Base-by-base conservation (phyloP, 2,329 filamentous ascomycete genomes). In the Arthrobotrys iridis region DNA sequence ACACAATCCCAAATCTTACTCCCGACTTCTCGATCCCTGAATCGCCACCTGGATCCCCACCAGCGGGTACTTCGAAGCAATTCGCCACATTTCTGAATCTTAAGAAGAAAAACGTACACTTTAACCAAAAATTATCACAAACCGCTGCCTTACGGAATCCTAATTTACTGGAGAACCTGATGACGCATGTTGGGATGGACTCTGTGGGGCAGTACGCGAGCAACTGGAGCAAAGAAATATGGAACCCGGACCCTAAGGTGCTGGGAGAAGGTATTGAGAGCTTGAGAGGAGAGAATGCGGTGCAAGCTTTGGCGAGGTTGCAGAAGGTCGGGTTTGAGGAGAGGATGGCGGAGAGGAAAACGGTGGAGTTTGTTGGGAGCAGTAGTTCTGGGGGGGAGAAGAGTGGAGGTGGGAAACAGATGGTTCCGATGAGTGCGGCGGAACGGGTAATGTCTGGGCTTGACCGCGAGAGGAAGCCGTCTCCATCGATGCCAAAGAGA, bases 21-120 rank as follows among this genome's bases (percentile, higher is more conserved):
- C 88, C 93, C 79, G 85, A 89, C 78, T 64, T 75, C 18, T 48
- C 63, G 7, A 93, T 95, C 76, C 91, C 91, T 0, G 85, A 87
- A 7, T 93, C 91, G 2, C 91, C 91, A 0, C 89, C 90, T 0
- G 87, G 87, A 22, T 87, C 87, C 1, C 87, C 87, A 8, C 83
- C 84, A 0, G 84, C 33, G 78, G 82, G 43, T 82, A 82, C 88
- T 10, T 89, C 86, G 58, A 85, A 87, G 78, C 93, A 92, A 79
- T 90, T 94, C 78, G 86, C 88, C 77, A 88, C 88, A 72, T 94
- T 95, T 78, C 86, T 94, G 0, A 85, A 88, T 48, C 85, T 94
- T n/a, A 95, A 95, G 83, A 88, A 88, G 79, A 88, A 90, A 77
- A 89, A 89, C 3, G 85, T 89, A 13, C 92, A 95, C 82, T 94